Evolutionary conservation across 1,284 basidiomycete species (phyloP), one percentile per base, ranked within the genome.

Genomic region (Ceratorhiza oryzae-sativae): DNA sequence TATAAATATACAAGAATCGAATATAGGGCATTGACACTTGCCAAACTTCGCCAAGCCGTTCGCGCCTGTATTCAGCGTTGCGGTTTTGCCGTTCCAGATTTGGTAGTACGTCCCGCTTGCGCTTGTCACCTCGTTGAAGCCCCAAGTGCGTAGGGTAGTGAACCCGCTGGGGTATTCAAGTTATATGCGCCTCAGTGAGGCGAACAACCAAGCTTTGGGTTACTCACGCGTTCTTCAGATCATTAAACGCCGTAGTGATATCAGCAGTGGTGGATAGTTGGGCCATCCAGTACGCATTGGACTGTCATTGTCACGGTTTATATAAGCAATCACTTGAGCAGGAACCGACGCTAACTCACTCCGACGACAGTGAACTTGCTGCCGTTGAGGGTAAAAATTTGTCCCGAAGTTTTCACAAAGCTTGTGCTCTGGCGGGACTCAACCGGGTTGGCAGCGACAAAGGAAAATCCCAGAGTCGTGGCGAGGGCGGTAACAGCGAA

Each of bases 41-140:
- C 84, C 86, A 71, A 88, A 87, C 78, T 84, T 86, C 25, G 79
- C 78, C 8, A 88, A 81, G 20, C 87, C 86, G 60, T 81, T 82
- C 0, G 84, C 71, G 5, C 86, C 86, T 1, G 83, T 84, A 77
- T 88, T 88, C 75, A 88, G 78, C 3, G 86, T 86, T 0, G 85
- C 80, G 2, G 80, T 83, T 20, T 82, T 82, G 68, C 84, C 84
- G 18, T 81, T 81, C 87, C 86, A 88, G 58, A 81, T 81, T 77
- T 88, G 86, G 76, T 87, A 88, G 76, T 85, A 87, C 62, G 82
- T 81, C 0, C 86, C 87, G 51, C 63, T 76, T 3, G 84, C 76
- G 23, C 80, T 81, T 5, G 87, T 89, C 6, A 88, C 87, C 71
- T 90, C 88, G 76, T 88, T 88, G 83, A 89, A 89, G 1, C 87